Evolutionary conservation across 352 stramenopile species (phyloP).

Genomic region (Globisporangium perplexum): DNA sequence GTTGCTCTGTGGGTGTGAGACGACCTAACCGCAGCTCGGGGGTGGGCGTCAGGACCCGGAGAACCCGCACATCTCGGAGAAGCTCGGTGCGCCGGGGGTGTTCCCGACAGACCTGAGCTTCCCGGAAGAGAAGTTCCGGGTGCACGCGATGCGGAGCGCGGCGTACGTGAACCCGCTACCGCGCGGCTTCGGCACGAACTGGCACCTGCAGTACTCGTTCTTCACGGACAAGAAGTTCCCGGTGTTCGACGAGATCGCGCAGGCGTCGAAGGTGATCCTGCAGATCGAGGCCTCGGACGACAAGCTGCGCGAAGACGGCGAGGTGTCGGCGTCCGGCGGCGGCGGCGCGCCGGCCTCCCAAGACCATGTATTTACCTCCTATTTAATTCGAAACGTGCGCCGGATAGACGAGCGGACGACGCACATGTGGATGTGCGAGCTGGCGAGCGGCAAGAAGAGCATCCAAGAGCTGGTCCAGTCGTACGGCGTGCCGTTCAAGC

Average conservation of each 20-base stretch:
- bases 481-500: constrained; percentile 78
- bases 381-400: constrained; percentile 78
- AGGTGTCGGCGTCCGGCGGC: background rate
- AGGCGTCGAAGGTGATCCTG: constrained; percentile 43
- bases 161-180: constrained; percentile 77
- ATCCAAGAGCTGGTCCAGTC: constrained; percentile 70
- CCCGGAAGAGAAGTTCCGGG: constrained; percentile 78
- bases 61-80: constrained; percentile 65
- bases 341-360: constrained; percentile 1
- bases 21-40: background rate
- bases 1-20: background rate
- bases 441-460: constrained; percentile 52
- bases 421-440: constrained; percentile 77
- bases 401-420: constrained; percentile 75
- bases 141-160: constrained; percentile 59
- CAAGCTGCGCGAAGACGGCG: background rate
- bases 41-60: constrained; percentile 37
- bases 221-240: constrained; percentile 77
- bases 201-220: constrained; percentile 81
- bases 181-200: constrained; percentile 71
- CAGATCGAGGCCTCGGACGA: constrained; percentile 19
- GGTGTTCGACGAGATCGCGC: constrained; percentile 63
- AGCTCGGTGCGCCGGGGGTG: constrained; percentile 58
- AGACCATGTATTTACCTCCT: constrained; percentile 64
- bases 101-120: constrained; percentile 72